Percentiles rank a stretch among this genome's conserved stretches.
phyloP scores from a whole-genome alignment of 768 basidiomycete genomes.

The Termitomyces sp. region DNA sequence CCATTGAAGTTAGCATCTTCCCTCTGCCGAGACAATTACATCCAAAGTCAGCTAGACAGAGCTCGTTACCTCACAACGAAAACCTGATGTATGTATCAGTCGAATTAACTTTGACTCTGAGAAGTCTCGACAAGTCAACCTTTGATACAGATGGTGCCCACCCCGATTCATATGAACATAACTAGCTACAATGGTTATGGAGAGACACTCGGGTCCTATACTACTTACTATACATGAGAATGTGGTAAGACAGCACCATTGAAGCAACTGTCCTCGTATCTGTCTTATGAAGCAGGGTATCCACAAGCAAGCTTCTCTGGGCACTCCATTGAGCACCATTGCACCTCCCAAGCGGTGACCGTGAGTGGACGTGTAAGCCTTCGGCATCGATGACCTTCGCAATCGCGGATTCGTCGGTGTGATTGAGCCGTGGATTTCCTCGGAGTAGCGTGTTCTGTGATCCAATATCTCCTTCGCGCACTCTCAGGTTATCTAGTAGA shows the following conservation, averaged over 20 bases:
- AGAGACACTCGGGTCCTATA: neutral
- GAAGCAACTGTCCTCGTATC: neutral
- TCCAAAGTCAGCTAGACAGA: neutral
- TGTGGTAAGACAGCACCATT: neutral
- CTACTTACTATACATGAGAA: neutral
- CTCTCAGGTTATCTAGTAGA: too few species aligned
- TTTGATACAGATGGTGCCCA: neutral
- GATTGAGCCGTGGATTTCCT: neutral
- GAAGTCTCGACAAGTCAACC: neutral
- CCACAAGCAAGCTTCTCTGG: neutral
- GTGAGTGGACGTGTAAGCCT: neutral
- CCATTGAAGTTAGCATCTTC: too few species aligned
- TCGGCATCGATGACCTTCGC: neutral
- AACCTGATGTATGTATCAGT: neutral
- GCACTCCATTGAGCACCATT: neutral
- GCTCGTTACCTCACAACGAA: neutral
- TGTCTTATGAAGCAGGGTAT: neutral
- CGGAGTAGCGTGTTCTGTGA: neutral
- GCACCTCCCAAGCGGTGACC: neutral
- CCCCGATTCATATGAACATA: neutral
- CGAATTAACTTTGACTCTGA: neutral
- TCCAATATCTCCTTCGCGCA: too few species aligned
- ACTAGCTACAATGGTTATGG: neutral
- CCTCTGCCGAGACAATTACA: neutral
- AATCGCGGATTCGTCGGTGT: neutral